Evolutionary conservation across 2,329 filamentous ascomycete genomes (phyloP).

Genomic region (Penicillium corylophilum): DNA sequence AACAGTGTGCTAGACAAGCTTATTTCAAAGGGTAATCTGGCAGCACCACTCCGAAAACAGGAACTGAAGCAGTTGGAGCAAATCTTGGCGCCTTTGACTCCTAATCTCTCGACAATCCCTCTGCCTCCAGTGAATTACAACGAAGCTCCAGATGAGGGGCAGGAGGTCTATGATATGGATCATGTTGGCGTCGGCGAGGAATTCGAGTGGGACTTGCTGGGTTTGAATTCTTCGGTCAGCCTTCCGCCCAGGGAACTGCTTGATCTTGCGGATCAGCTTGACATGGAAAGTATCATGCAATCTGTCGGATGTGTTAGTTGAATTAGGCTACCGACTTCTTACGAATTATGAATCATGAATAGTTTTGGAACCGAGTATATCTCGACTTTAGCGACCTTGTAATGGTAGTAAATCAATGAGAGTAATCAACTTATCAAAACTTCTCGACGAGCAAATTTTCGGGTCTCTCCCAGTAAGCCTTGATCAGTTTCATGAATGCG

Average conservation of each 20-base stretch:
- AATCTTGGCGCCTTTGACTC: constrained; percentile 37
- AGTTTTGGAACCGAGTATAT: neutral
- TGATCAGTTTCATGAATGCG: neutral
- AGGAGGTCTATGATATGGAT: constrained; percentile 16
- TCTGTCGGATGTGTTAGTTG: constrained; percentile 14
- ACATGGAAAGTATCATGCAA: constrained; percentile 24
- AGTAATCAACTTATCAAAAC: neutral
- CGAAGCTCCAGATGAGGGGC: constrained; percentile 3
- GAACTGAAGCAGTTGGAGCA: constrained; percentile 42
- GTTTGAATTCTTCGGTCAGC: constrained; percentile 23
- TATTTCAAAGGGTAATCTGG: constrained; percentile 39
- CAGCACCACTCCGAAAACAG: constrained; percentile 39
- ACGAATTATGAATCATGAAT: neutral
- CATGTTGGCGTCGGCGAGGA: constrained; percentile 19
- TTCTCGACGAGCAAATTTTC: neutral
- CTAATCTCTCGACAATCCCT: constrained; percentile 9
- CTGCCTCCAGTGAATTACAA: constrained; percentile 2
- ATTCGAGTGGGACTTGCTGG: constrained; percentile 28
- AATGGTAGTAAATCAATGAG: neutral
- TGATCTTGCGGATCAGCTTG: constrained; percentile 27
- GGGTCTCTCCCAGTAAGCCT: neutral
- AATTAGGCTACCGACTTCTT: neutral
- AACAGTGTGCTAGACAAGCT: constrained; percentile 40
- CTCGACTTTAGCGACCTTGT: no score
- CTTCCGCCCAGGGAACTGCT: constrained; percentile 24